A percentile compares a stretch with the other conserved stretches of the same genome.
Evolutionary conservation across 1,139 yeast genomes (phyloP).

Genomic region (Saccharomycopsis hybrid): DNA sequence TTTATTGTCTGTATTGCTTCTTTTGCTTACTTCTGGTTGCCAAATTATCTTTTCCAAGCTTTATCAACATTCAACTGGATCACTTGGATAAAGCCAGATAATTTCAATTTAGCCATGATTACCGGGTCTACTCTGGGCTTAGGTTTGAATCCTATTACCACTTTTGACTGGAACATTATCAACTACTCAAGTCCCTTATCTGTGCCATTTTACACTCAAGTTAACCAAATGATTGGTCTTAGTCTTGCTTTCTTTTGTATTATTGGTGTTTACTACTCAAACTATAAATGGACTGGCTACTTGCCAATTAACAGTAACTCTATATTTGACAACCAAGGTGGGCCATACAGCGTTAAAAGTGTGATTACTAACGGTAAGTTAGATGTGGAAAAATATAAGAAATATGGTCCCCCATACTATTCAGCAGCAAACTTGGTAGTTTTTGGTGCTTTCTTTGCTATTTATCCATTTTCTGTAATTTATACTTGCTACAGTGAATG

Average conservation of each 20-base stretch:
- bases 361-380: constrained; percentile 38
- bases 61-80: constrained; percentile 54
- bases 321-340: constrained; percentile 44
- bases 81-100: constrained; percentile 55
- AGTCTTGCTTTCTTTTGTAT: constrained; percentile 37
- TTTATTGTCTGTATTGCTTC: constrained; percentile 30
- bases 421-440: constrained; percentile 49
- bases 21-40: constrained; percentile 52
- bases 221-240: constrained; percentile 39
- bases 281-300: constrained; percentile 45
- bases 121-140: constrained; percentile 48
- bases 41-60: constrained; percentile 45
- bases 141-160: constrained; percentile 49
- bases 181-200: constrained; percentile 30
- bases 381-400: constrained; percentile 36
- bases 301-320: constrained; percentile 49
- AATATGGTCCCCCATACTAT: constrained; percentile 52
- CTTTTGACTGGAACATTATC: constrained; percentile 47
- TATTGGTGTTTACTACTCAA: constrained; percentile 42
- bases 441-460: constrained; percentile 52
- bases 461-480: constrained; percentile 50
- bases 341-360: constrained; percentile 35
- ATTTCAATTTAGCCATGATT: constrained; percentile 45
- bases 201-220: constrained; percentile 43
- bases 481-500: constrained; percentile 33